Conservation (phyloP, 192 early-diverging fungal species). For the Podila epicladia region DNA sequence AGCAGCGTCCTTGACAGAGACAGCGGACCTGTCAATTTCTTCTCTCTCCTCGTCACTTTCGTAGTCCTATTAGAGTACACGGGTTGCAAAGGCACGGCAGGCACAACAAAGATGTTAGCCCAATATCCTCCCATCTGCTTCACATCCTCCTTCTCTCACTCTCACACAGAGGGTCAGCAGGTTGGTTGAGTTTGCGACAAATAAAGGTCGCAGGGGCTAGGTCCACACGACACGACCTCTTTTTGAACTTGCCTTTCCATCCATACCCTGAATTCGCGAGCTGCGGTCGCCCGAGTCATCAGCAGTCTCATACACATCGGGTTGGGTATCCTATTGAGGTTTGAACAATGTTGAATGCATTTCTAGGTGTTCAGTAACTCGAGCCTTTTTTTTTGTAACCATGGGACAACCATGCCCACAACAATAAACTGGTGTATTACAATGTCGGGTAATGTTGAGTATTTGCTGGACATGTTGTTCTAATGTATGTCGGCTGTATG, state of each 20-base stretch:
- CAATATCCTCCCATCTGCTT: too few species aligned
- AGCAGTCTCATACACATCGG: conserved; percentile 90
- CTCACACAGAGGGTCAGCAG: too few species aligned
- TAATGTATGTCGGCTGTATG: neutral
- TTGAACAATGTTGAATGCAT: neutral
- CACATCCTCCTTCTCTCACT: too few species aligned
- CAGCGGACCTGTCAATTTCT: conserved; percentile 61
- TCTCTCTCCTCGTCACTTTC: conserved; percentile 69
- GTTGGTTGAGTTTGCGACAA: too few species aligned
- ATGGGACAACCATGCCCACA: neutral
- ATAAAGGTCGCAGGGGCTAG: too few species aligned
- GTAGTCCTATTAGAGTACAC: conserved; percentile 23
- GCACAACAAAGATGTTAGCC: neutral
- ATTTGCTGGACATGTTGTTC: conserved; percentile 69
- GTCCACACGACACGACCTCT: neutral
- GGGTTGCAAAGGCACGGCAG: neutral
- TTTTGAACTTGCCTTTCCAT: conserved; percentile 23
- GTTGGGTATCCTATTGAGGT: conserved; percentile 67
- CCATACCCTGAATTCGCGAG: conserved; percentile 22
- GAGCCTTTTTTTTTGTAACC: neutral
- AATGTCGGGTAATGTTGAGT: conserved; percentile 83
- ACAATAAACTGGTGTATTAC: conserved; percentile 42
- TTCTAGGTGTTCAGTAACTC: neutral
- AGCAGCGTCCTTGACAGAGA: conserved; percentile 65
- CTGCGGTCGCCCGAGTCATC: conserved; percentile 55